These are phyloP conservation scores for Leersia perrieri DNA, from an alignment of 176 grass and related monocot species.

Conservation along the genomic window DNA sequence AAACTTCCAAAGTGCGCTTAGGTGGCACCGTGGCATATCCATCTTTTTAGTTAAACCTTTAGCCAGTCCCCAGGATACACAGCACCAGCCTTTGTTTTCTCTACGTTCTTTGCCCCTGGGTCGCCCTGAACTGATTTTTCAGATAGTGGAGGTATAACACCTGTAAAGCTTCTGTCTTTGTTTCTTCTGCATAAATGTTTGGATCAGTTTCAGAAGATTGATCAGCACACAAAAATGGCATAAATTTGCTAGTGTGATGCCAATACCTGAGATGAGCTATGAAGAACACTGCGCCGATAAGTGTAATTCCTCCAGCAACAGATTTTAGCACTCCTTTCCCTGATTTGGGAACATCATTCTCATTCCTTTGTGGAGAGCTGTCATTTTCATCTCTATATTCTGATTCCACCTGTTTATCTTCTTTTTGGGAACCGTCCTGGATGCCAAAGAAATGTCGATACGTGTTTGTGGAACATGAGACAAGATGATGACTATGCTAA, in stretches of 20 bases:
- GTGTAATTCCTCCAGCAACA: constrained; percentile 61
- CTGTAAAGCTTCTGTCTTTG: constrained; percentile 38
- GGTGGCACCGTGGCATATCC: background rate
- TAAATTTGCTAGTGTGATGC: background rate
- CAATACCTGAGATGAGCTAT: constrained; percentile 55
- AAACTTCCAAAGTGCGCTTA: background rate
- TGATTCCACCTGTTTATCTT: background rate
- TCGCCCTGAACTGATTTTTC: constrained; percentile 36
- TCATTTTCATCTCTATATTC: constrained; percentile 20
- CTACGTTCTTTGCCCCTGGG: constrained; percentile 18
- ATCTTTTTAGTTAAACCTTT: constrained; percentile 31
- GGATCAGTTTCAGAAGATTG: background rate
- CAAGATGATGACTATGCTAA: background rate
- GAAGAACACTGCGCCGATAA: constrained; percentile 48
- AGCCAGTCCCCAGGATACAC: constrained; percentile 50
- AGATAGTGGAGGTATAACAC: constrained; percentile 32
- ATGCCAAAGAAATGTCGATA: constrained; percentile 15
- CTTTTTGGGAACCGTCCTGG: constrained; percentile 25
- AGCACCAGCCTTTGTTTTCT: constrained; percentile 9
- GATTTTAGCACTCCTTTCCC: constrained; percentile 54
- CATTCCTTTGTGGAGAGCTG: background rate
- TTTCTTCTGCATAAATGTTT: constrained; percentile 35
- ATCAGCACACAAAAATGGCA: background rate
- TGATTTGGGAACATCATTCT: constrained; percentile 30
- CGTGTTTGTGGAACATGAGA: background rate